Percentiles rank a stretch among this genome's conserved stretches.
Evolutionary conservation across 1,139 yeast genomes (phyloP).

Genomic region (Debaryomyces psychrophilus): DNA sequence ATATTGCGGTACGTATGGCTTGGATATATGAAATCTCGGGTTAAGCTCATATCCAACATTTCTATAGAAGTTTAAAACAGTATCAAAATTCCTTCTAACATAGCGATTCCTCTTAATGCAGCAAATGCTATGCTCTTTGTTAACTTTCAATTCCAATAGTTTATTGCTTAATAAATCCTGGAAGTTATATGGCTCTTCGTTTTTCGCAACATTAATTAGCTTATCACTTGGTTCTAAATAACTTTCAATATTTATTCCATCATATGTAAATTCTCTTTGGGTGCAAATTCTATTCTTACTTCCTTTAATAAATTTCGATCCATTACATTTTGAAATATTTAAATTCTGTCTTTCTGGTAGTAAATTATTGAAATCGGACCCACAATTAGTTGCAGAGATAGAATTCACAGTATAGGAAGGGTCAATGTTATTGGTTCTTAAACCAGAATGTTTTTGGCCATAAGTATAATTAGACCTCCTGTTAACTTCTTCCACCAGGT

Average conservation of each 20-base stretch:
- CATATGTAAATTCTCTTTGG: constrained; percentile 14
- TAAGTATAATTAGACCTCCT: not conserved
- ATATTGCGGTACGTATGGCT: constrained; percentile 17
- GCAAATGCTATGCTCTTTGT: constrained; percentile 11
- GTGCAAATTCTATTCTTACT: constrained; percentile 12
- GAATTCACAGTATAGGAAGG: not conserved
- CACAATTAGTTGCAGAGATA: not conserved
- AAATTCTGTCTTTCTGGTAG: not conserved
- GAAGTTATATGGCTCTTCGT: constrained; percentile 11
- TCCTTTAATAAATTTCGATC: constrained; percentile 11
- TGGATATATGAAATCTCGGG: constrained; percentile 12
- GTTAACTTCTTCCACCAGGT: not conserved
- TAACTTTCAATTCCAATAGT: constrained; percentile 11
- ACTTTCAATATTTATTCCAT: constrained; percentile 10
- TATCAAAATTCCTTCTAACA: constrained; percentile 10
- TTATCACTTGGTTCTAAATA: constrained; percentile 4
- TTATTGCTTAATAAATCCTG: constrained; percentile 6
- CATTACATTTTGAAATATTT: not conserved
- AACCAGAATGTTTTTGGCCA: not conserved
- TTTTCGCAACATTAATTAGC: constrained; percentile 15
- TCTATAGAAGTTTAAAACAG: constrained; percentile 5
- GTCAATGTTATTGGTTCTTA: not conserved
- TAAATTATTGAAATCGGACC: not conserved
- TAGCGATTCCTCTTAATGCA: constrained; percentile 14
- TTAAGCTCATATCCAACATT: constrained; percentile 16